A percentile compares a stretch with the other conserved stretches of the same genome.
Conservation (phyloP, 176 grass and related monocot genomes). For the Oryza coarctata region DNA sequence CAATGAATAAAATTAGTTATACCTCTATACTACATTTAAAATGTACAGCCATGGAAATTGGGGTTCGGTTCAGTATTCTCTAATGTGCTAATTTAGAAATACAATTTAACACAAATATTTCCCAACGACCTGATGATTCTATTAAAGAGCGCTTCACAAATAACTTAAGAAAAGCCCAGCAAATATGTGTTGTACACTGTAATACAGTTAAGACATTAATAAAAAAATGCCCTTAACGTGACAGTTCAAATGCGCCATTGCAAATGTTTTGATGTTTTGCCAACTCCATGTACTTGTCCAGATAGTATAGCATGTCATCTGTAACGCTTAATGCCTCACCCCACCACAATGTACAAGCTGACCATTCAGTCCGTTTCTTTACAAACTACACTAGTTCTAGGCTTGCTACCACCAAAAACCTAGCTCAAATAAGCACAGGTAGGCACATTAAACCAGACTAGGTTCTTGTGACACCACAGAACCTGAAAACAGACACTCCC, state of each 20-base stretch:
- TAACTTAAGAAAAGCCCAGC: neutral
- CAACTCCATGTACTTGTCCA: neutral
- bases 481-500: neutral
- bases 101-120: neutral
- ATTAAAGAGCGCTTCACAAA: neutral
- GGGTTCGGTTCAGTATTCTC: neutral
- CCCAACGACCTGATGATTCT: neutral
- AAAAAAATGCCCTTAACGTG: neutral
- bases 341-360: neutral
- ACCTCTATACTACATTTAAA: neutral
- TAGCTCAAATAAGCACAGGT: neutral
- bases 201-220: neutral
- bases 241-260: neutral
- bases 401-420: neutral
- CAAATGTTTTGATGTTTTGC: conserved; percentile 1
- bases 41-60: neutral
- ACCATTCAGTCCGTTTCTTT: neutral
- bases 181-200: neutral
- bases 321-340: neutral
- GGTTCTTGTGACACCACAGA: neutral
- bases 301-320: neutral
- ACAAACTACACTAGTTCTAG: neutral
- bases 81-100: neutral
- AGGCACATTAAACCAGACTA: neutral
- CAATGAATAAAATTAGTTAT: neutral